Conservation (phyloP, 495 filamentous ascomycete species). For the Tetracladium setigerum region DNA sequence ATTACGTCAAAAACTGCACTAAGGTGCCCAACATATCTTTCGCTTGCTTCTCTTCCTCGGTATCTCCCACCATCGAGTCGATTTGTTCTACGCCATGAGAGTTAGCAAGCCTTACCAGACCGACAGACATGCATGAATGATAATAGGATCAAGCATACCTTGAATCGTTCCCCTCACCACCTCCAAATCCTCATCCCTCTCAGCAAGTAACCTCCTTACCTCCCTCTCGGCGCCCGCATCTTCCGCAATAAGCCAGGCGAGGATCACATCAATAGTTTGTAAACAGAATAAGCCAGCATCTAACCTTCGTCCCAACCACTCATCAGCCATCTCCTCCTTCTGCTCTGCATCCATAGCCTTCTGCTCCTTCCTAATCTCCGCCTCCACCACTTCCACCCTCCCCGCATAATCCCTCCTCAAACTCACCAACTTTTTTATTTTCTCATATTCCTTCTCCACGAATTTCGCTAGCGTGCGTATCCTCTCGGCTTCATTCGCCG, state of each 20-base stretch:
- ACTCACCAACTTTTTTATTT: constrained; percentile 60
- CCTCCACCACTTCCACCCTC: constrained; percentile 56
- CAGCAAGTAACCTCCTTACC: constrained; percentile 55
- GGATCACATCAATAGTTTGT: constrained; percentile 78
- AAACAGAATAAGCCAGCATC: constrained; percentile 83
- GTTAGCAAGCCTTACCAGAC: constrained; percentile 19
- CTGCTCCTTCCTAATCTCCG: constrained; percentile 54
- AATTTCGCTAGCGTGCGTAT: constrained; percentile 90
- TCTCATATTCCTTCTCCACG: constrained; percentile 88
- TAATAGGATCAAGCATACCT: constrained; percentile 35
- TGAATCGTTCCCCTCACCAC: constrained; percentile 60
- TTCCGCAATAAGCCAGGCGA: constrained; percentile 91
- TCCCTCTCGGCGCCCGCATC: constrained; percentile 69
- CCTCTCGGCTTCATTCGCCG: constrained; percentile 67
- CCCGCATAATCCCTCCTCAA: constrained; percentile 65
- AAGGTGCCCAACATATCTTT: constrained; percentile 64
- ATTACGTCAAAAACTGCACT: constrained; percentile 41
- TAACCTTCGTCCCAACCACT: constrained; percentile 76
- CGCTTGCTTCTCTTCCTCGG: constrained; percentile 48
- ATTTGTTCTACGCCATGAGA: constrained; percentile 23
- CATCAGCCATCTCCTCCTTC: constrained; percentile 58
- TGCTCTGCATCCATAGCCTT: constrained; percentile 37
- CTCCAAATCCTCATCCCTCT: constrained; percentile 56
- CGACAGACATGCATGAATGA: not conserved
- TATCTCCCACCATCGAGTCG: constrained; percentile 50